phyloP scores from a whole-genome alignment of 768 basidiomycete genomes.

The Collybiopsis confluens region DNA sequence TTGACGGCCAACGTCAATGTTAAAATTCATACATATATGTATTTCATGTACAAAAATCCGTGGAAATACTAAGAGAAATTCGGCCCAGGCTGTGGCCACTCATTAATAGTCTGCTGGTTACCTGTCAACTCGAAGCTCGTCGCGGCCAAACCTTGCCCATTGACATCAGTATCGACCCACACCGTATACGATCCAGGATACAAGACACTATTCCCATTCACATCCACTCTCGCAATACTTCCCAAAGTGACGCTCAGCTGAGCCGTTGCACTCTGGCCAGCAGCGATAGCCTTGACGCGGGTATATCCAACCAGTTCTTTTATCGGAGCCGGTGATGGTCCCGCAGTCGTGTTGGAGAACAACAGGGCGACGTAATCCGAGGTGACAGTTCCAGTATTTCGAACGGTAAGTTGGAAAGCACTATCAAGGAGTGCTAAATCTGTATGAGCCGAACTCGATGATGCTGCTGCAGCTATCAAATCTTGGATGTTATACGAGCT shows the following conservation, averaged over 20 bases:
- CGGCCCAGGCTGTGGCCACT: conserved; percentile 31
- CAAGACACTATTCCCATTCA: conserved; percentile 39
- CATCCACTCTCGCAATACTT: conserved; percentile 44
- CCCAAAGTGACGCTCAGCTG: conserved; percentile 41
- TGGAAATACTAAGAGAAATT: background rate
- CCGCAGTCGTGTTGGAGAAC: conserved; percentile 43
- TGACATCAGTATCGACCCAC: conserved; percentile 26
- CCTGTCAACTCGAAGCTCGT: conserved; percentile 42
- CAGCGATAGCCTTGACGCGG: conserved; percentile 30
- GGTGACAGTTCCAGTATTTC: conserved; percentile 41
- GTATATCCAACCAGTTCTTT: conserved; percentile 49
- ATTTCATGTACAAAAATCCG: too few relatives aligned
- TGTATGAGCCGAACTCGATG: conserved; percentile 16
- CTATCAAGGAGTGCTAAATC: conserved; percentile 47
- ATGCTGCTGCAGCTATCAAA: conserved; percentile 26
- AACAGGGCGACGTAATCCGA: conserved; percentile 56
- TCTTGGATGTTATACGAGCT: conserved; percentile 35
- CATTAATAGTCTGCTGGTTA: conserved; percentile 31
- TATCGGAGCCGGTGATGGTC: conserved; percentile 47
- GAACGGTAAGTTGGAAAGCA: conserved; percentile 39
- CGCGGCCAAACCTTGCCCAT: conserved; percentile 35
- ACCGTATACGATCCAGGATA: conserved; percentile 40
- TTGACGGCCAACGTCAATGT: too few relatives aligned
- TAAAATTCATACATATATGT: too few relatives aligned
- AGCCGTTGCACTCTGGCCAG: conserved; percentile 26